These are phyloP conservation scores for Phylloporus sp. DNA, from an alignment of 768 basidiomycete species.

Conservation along the genomic window DNA sequence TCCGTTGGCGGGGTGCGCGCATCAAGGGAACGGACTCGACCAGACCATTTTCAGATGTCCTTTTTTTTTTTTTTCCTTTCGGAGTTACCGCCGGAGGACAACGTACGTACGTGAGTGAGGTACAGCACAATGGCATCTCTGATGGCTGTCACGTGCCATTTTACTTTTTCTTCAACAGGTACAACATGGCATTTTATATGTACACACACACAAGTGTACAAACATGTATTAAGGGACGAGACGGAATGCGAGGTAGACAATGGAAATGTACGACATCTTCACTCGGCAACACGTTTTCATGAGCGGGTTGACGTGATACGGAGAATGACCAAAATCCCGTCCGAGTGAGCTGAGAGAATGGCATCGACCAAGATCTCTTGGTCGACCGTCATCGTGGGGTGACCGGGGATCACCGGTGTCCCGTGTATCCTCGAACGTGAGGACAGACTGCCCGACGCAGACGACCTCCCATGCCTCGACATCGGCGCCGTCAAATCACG, in stretches of 20 bases:
- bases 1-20: background rate
- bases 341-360: slow-evolving; percentile 83
- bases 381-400: slow-evolving; percentile 1
- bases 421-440: slow-evolving; percentile 10
- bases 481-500: slow-evolving; percentile 21
- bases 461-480: slow-evolving; percentile 15
- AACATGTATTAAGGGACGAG: too few species aligned
- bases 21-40: background rate
- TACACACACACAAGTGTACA: too few species aligned
- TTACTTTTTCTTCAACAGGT: too few species aligned
- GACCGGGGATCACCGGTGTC: background rate
- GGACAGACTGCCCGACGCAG: background rate
- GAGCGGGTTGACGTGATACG: slow-evolving; percentile 39
- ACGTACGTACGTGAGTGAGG: background rate
- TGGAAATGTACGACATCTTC: background rate
- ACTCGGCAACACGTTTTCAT: background rate
- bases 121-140: too few species aligned
- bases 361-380: slow-evolving; percentile 62
- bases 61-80: background rate
- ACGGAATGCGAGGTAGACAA: too few species aligned
- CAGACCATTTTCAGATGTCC: background rate
- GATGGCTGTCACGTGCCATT: too few species aligned
- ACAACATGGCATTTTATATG: too few species aligned
- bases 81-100: too few species aligned
- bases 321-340: slow-evolving; percentile 78